Base-by-base conservation (phyloP, 305 asterid genomes). In the Fraxinus floribunda region DNA sequence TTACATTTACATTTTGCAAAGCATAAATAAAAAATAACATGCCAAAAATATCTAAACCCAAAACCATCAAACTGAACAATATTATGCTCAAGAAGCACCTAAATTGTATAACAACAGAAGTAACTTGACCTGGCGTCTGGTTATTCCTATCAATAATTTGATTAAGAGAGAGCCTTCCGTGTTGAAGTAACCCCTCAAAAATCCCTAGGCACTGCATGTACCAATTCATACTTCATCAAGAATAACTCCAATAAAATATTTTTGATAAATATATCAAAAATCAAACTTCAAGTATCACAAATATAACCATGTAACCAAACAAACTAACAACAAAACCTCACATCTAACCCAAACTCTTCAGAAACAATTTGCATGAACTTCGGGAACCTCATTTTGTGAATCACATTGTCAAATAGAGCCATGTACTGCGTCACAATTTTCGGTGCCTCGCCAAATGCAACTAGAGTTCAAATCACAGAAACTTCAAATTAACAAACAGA, bases 121-220 rank as follows among this genome's bases (percentile, higher is more conserved):
- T 38, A 81, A 57, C 74, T 79, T 18, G 16, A 87, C 86, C 90
- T 29, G 87, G 83, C 24, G 86, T 85, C 83, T 87, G 88, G 87
- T 82, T 87, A 84, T 81, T 85, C 87, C 95, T 88, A 79, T 91
- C 95, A 72, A 91, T 82, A 64, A 94, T 90, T 88, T 92, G 93
- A 83, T 87, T 85, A 77, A 91, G 60, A 0, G 98, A 89, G 81
- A 94, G 97, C 90, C 99, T 91, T 34, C 99, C 99, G 55, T 95
- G 98, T 85, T 95, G 95, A 87, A 93, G 86, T 90, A 95, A 80
- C 79, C 92, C 94, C 49, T 88, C 90, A 85, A 94, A 89, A 85
- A 95, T 86, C 81, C 77, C 87, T 84, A 84, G 90, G 81, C 97
- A 94, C 98, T 95, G 80, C 38, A 70, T 70, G 11, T 18, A 80